Evolutionary conservation across 192 early-diverging fungal genomes (phyloP), one percentile per base, ranked within the genome.

Genomic region (Irineochytrium annulatum): DNA sequence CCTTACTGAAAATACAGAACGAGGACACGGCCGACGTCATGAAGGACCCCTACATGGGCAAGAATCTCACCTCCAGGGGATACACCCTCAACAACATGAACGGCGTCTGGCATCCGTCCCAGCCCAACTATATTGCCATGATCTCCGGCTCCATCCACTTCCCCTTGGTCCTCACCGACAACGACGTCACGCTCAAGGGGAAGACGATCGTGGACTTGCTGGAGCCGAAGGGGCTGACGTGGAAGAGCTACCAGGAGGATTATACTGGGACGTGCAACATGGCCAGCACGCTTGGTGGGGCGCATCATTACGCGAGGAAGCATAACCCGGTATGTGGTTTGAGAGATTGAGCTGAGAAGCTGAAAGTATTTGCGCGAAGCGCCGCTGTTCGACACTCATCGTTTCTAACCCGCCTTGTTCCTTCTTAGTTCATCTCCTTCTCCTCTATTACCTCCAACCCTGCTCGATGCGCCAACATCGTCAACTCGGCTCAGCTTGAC

Each of bases 101-200:
- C 26, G 85, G 63, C 34, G 55, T 76, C 39, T 51, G 65, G 27
- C 86, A 87, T 59, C 87, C 87, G 17, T 86, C 84, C 37, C 78
- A 89, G 59, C 84, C 84, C 57, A 90, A 90, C 71, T 90, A 90
- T 68, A 60, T 88, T 55, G 83, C 80, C 30, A 72, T 82, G 32
- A 72, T 76, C n/a, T 37, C 54, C 24, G 81, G 81, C 29, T 65
- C 59, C 55, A 70, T 65, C 52, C 63, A 70, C 52, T n/a, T n/a
- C n/a, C n/a, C n/a, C n/a, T n/a, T n/a, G n/a, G n/a, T n/a, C n/a
- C n/a, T n/a, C n/a, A 60, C 74, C 33, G 74, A 77, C 52, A 52
- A 34, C n/a, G 54, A 55, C 31, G 63, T 73, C 53, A 62, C 43
- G 29, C 59, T 75, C n/a, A 17, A 29, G 30, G n/a, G n/a, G n/a